Evolutionary conservation across 1,284 basidiomycete species (phyloP), one percentile per base, ranked within the genome.

Genomic region (Rhodotorula mucilaginosa): DNA sequence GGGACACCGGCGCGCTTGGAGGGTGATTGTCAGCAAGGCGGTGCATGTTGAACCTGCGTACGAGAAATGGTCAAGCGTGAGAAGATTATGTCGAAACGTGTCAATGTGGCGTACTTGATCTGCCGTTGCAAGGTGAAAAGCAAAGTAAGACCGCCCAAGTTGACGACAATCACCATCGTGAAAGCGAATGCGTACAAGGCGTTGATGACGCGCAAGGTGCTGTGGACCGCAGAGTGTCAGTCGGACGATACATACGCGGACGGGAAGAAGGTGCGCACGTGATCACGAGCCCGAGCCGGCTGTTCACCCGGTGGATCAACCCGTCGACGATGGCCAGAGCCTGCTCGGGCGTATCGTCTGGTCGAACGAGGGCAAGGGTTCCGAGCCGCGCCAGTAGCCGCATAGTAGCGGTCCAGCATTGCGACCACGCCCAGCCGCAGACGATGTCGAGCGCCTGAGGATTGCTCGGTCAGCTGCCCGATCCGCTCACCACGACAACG

Each of bases 81-180:
- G 26, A 19, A 15, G 31, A 39, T 34, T 26, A 44, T 54, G 2
- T 2, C 2, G 0, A 29, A 18, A 16, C 19, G 2, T 2, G 16
- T 16, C 15, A 34, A 15, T 46, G 5, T 3, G 7, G 19, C 68
- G 44, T 8, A 72, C 67, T 49, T 47, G 47, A 72, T 72, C 48
- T 72, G 70, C 31, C 58, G 48, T 5, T 64, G 66, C 8, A 72
- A 64, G 23, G 61, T 64, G 26, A 72, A 65, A 21, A 72, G 67
- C 29, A 72, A 16, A 1, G 61, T 58, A 8, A 72, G 64, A 1
- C 70, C 70, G 3, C 52, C 67, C n/a, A 69, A 19, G 64, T 72
- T 72, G 49, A 64, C 64, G 19, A 29, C 59, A 21, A 72, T 59
- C 19, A 65, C 48, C 15, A 58, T 29, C 4, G 62, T 7, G 26